Base-by-base conservation (phyloP, 2,329 filamentous ascomycete species). In the Daldinia sp. region DNA sequence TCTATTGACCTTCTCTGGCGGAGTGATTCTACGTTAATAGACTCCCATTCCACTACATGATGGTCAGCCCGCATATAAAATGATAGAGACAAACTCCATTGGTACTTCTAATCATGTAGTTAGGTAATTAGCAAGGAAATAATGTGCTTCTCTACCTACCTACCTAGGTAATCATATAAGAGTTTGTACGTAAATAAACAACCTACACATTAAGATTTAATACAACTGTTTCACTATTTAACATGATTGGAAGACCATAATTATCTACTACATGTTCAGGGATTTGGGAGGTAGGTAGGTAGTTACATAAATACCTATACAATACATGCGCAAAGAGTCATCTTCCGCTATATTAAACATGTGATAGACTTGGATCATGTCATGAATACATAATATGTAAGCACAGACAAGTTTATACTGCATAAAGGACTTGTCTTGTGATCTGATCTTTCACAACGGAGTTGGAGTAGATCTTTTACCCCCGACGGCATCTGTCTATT, bases 381-480 rank as follows among this genome's bases (percentile, higher is more conserved):
- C 41, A 44, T 44, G 20, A 33, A 33, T 33, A 33, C 30, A 33
- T 33, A 33, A 23, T 44, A 9, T 44, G 10, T 44, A 20, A 44
- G 10, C 18, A 23, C 10, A 18, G 42, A 23, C 10, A 23, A 23
- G 20, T 23, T 23, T 23, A 2, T 23, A 23, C 26, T 13, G 33
- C 33, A 35, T 35, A 23, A 1, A 10, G 18, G n/a, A 6, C 18
- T n/a, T 9, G 10, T 23, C n/a, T 53, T 51, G 28, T 39, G 48
- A 44, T 48, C 54, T 23, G 48, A 35, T 56, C 54, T 26, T 26
- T 28, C 4, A 41, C 23, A 20, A 42, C 63, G 63, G 63, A 55
- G 35, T 42, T 50, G 63, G 56, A 55, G 23, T 60, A 23, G 12
- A 41, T 26, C 33, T 28, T 30, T n/a, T 39, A 60, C 41, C 10